Conservation (phyloP, 2,329 filamentous ascomycete species). For the Myotisia sp. region DNA sequence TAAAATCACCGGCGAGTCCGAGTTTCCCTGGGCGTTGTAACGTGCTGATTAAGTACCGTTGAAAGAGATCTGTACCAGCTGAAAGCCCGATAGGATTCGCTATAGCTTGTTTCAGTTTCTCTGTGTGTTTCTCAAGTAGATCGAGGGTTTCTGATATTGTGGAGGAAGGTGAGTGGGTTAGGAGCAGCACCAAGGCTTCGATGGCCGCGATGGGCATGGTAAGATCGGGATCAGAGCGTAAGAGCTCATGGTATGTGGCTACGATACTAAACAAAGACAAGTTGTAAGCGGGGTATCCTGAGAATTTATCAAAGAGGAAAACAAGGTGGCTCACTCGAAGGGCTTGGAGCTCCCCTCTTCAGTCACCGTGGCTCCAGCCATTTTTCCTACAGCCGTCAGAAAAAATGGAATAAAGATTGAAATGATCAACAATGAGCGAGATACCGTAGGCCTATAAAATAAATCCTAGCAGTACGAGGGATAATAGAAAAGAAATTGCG, state of each 20-base stretch:
- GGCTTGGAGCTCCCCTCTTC: conserved; percentile 16
- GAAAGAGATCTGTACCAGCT: conserved; percentile 89
- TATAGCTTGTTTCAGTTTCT: conserved; percentile 61
- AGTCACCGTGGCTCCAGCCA: conserved; percentile 5
- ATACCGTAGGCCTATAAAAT: too few relatives aligned
- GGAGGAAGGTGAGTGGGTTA: conserved; percentile 62
- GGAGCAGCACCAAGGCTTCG: conserved; percentile 74
- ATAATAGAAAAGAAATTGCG: too few relatives aligned
- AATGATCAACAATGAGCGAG: too few relatives aligned
- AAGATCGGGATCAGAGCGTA: conserved; percentile 60
- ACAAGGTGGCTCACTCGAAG: conserved; percentile 31
- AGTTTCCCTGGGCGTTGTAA: conserved; percentile 41
- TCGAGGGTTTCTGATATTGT: conserved; percentile 92
- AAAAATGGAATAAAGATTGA: too few relatives aligned
- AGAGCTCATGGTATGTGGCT: conserved; percentile 49
- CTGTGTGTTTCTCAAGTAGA: conserved; percentile 62
- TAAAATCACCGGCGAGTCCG: conserved; percentile 54
- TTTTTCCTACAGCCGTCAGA: background rate
- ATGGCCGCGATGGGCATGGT: conserved; percentile 95
- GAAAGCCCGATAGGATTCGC: conserved; percentile 83
- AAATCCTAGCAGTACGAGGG: too few relatives aligned
- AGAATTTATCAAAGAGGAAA: too few relatives aligned
- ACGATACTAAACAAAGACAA: too few relatives aligned
- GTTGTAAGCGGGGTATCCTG: too few relatives aligned
- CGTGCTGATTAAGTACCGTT: conserved; percentile 75